A percentile compares a stretch with the other conserved stretches of the same genome.
These are phyloP conservation scores for Deuterostichococcus epilithicus DNA, from an alignment of 139 green algal genomes.

Conservation along the genomic window DNA sequence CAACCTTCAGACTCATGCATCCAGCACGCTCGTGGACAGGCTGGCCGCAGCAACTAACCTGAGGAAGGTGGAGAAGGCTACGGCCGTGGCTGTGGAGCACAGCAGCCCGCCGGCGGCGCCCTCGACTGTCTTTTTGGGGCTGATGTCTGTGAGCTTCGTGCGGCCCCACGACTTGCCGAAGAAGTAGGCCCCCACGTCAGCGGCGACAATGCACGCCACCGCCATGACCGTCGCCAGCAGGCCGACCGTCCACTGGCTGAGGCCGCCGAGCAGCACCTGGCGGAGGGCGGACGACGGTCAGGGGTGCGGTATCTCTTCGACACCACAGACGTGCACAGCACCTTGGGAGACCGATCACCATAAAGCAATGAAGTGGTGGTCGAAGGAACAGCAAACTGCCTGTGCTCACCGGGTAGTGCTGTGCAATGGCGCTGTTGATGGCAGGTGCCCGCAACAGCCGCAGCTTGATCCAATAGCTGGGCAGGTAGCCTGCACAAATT, in stretches of 20 bases:
- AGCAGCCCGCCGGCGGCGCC: conserved; percentile 75
- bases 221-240: conserved; percentile 76
- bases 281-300: not conserved
- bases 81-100: conserved; percentile 47
- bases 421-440: conserved; percentile 24
- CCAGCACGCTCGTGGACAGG: no score
- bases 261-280: conserved; percentile 33
- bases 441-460: conserved; percentile 54
- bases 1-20: no score
- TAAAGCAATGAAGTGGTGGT: not conserved
- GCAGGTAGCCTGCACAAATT: conserved; percentile 75
- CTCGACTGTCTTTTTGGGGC: conserved; percentile 94
- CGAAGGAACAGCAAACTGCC: not conserved
- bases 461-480: conserved; percentile 91
- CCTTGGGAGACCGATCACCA: not conserved
- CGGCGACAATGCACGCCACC: conserved; percentile 76
- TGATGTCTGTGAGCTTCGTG: conserved; percentile 78
- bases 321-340: not conserved
- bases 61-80: conserved; percentile 42
- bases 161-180: conserved; percentile 72
- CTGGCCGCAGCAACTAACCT: not conserved
- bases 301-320: not conserved
- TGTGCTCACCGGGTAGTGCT: conserved; percentile 28
- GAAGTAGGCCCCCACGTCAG: conserved; percentile 87
- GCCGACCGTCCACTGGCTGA: conserved; percentile 67